Percentiles rank a stretch among this genome's conserved stretches.
These are phyloP conservation scores for Magnaporthiopsis rhizophila DNA, from an alignment of 2,329 filamentous ascomycete genomes.

Conservation along the genomic window DNA sequence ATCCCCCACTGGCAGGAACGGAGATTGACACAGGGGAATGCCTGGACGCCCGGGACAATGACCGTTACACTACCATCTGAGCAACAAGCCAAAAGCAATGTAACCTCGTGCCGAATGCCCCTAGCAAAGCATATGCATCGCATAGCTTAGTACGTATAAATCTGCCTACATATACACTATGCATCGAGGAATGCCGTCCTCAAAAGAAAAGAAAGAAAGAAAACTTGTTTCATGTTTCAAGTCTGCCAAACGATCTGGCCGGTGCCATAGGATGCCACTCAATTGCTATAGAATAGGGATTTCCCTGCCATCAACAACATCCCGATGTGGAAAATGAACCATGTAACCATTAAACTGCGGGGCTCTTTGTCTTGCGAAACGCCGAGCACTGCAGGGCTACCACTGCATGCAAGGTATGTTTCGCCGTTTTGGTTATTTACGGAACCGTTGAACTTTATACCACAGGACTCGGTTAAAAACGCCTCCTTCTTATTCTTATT, in stretches of 20 bases:
- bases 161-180: not conserved
- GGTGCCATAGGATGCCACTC: not conserved
- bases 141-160: not conserved
- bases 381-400: not conserved
- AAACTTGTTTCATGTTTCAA: not conserved
- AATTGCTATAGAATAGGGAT: not conserved
- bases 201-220: not conserved
- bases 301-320: not conserved
- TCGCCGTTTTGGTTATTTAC: not conserved
- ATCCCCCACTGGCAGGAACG: not conserved
- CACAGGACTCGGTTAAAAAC: too few relatives aligned
- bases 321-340: not conserved
- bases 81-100: not conserved
- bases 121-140: not conserved
- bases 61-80: not conserved
- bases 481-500: too few relatives aligned
- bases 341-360: not conserved
- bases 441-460: too few relatives aligned
- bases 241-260: not conserved
- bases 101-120: not conserved
- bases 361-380: not conserved
- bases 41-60: not conserved
- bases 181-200: not conserved
- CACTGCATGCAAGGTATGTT: not conserved
- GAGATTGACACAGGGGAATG: not conserved